A percentile compares a stretch with the other conserved stretches of the same genome.
Evolutionary conservation across 331 rosid genomes (phyloP).

Genomic region (Prunus yedoensis): DNA sequence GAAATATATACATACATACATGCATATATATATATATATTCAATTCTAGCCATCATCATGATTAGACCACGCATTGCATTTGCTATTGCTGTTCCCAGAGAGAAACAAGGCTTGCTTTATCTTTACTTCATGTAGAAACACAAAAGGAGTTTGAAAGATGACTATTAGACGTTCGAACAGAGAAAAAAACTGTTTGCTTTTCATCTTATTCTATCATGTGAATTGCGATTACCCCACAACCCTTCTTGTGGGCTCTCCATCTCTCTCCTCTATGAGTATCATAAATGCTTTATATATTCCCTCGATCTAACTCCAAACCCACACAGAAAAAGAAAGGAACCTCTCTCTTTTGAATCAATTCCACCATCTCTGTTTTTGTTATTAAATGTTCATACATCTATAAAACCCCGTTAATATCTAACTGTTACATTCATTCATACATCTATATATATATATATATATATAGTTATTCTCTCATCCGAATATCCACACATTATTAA

Average conservation of each 20-base stretch:
- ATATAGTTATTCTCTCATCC: no score
- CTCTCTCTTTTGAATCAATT: no score
- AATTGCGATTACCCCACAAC: background rate
- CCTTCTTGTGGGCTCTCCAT: conserved; percentile 11
- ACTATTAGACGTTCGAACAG: background rate
- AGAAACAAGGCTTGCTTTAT: conserved; percentile 32
- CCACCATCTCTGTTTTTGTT: no score
- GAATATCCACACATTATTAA: rapidly evolving
- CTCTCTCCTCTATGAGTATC: background rate
- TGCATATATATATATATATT: no score
- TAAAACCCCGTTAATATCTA: no score
- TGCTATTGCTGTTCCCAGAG: background rate
- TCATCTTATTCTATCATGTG: background rate
- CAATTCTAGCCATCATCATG: background rate
- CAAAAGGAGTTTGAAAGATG: conserved; percentile 13
- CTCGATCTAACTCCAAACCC: conserved; percentile 11
- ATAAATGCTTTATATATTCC: conserved; percentile 22
- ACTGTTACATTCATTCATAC: no score
- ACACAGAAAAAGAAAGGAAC: no score
- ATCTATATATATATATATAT: no score
- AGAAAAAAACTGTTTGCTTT: background rate
- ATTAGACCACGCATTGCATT: conserved; percentile 5
- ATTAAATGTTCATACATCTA: no score
- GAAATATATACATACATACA: no score
- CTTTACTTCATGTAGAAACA: conserved; percentile 46